A percentile compares a stretch with the other conserved stretches of the same genome.
Conservation (phyloP, 257 asterid genomes). For the Parsonsia alboflavescens region DNA sequence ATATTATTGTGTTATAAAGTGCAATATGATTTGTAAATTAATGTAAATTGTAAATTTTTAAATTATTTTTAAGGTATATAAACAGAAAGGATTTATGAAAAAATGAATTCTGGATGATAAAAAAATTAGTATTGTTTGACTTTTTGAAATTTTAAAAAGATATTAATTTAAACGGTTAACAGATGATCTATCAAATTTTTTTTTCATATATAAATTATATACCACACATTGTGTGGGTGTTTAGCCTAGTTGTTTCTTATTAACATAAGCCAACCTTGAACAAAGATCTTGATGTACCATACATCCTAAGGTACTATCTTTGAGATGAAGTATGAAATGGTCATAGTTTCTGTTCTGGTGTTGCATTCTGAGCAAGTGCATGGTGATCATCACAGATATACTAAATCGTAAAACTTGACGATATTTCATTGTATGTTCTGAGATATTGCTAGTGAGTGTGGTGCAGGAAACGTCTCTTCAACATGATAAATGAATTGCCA, state of each 20-base stretch:
- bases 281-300: background rate
- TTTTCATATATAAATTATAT: no score
- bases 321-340: background rate
- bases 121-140: no score
- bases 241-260: background rate
- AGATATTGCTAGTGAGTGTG: constrained; percentile 9
- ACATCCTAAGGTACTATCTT: background rate
- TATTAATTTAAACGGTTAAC: no score
- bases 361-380: background rate
- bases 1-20: no score
- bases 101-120: no score
- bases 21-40: no score
- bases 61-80: no score
- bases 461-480: constrained; percentile 75
- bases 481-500: constrained; percentile 74
- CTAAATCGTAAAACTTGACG: background rate
- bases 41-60: no score
- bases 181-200: no score
- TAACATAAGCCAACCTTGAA: background rate
- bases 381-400: background rate
- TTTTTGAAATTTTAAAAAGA: no score
- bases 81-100: no score
- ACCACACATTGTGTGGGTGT: no score
- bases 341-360: background rate
- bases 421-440: background rate